phyloP scores from a whole-genome alignment of 257 asterid species.

The Scutellaria minor region DNA sequence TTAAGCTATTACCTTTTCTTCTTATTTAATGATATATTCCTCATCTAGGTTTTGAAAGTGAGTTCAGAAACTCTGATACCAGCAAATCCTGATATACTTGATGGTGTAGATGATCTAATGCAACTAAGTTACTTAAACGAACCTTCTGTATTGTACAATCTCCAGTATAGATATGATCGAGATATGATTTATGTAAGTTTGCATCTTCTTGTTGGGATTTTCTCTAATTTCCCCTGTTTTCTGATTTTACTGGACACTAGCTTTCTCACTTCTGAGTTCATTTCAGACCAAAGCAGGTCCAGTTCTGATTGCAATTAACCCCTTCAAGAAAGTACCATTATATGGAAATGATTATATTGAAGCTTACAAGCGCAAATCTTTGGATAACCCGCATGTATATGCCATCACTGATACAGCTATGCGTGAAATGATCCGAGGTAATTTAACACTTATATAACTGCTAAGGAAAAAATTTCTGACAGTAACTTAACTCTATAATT shows the following conservation, averaged over 20 bases:
- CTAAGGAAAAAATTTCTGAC: slow-evolving; percentile 22
- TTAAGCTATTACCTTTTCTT: slow-evolving; percentile 14
- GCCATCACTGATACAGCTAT: slow-evolving; percentile 96
- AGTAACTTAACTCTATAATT: slow-evolving; percentile 38
- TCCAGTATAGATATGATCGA: slow-evolving; percentile 82
- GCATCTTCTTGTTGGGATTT: slow-evolving; percentile 27
- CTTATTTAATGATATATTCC: slow-evolving; percentile 31
- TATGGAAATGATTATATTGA: slow-evolving; percentile 78
- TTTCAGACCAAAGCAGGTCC: slow-evolving; percentile 99
- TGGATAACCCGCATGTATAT: slow-evolving; percentile 87
- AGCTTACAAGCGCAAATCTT: slow-evolving; percentile 80
- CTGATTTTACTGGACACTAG: slow-evolving; percentile 29
- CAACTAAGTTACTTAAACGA: slow-evolving; percentile 94
- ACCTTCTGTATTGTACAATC: slow-evolving; percentile 94
- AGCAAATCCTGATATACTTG: slow-evolving; percentile 98
- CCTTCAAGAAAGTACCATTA: slow-evolving; percentile 82
- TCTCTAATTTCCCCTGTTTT: slow-evolving; percentile 32
- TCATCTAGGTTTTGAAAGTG: slow-evolving; percentile 72
- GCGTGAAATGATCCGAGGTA: slow-evolving; percentile 98
- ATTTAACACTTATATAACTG: slow-evolving; percentile 27
- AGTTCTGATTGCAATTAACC: slow-evolving; percentile 92
- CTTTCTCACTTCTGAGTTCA: slow-evolving; percentile 37
- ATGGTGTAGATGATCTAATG: slow-evolving; percentile 97
- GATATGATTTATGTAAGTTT: slow-evolving; percentile 86
- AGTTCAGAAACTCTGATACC: slow-evolving; percentile 67